Base-by-base conservation (phyloP, 1,284 basidiomycete genomes). In the Boletus mariae region DNA sequence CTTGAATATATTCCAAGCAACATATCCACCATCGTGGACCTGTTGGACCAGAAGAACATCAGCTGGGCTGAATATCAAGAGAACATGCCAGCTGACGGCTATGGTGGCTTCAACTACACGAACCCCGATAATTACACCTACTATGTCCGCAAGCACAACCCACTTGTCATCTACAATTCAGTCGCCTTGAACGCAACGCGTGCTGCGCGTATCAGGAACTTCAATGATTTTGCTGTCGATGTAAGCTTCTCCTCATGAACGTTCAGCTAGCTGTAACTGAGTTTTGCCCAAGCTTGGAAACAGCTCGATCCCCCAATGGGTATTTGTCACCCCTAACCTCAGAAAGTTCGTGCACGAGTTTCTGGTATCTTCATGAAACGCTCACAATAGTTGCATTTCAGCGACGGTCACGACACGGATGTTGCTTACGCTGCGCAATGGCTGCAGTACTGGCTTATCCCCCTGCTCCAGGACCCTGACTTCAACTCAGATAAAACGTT, bases 281-380 rank as follows among this genome's bases (percentile, higher is more conserved):
- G 12, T 29, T 20, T 52, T 32, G 8, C 37, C 55, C 12, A 67
- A 20, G 68, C 28, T 70, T 31, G 57, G 48, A 15, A 77, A 77
- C 28, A 66, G 76, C 45, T 72, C 72, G 3, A 64, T 87, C 26
- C 79, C 84, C 8, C 83, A 85, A 59, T 85, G 82, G 80, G 64
- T 71, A 29, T 87, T 82, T 62, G 69, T 87, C 50, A 86, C 85
- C 0, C 85, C 85, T n/a, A 86, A 85, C 67, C 64, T 83, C 49
- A 63, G 62, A 51, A 47, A 68, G 68, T 67, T 23, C 11, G 68
- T 59, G 5, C 2, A 23, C 5, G n/a, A 34, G 9, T 23, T 47
- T 38, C 13, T 11, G 10, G n/a, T 12, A 15, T 29, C 17, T 11
- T n/a, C 47, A 4, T 5, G 6, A 17, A 43, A n/a, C 2, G 17